phyloP scores from a whole-genome alignment of 805 yeast genomes.

The Teunomyces stri region DNA sequence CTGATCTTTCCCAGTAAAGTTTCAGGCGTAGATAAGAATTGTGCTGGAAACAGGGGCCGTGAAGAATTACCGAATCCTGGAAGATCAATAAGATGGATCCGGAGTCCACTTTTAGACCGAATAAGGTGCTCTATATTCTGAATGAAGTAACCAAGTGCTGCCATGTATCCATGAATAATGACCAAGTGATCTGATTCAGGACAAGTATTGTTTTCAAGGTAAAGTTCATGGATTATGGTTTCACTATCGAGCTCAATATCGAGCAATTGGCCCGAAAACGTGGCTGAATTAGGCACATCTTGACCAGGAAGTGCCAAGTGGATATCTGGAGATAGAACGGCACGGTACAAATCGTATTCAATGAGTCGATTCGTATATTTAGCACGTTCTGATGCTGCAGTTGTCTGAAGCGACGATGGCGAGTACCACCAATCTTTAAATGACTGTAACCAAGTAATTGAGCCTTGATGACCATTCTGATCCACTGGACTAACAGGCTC shows the following conservation, averaged over 20 bases:
- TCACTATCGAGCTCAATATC: conserved; percentile 30
- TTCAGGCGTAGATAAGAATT: conserved; percentile 21
- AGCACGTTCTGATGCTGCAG: conserved; percentile 15
- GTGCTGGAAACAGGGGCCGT: conserved; percentile 35
- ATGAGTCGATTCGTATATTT: conserved; percentile 22
- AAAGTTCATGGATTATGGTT: conserved; percentile 36
- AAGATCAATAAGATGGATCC: conserved; percentile 38
- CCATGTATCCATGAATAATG: conserved; percentile 45
- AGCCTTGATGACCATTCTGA: conserved; percentile 3
- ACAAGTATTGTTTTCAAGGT: conserved; percentile 21
- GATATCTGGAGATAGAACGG: conserved; percentile 31
- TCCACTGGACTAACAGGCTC: no score
- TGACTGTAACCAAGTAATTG: conserved; percentile 26
- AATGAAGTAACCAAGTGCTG: conserved; percentile 41
- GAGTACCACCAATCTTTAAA: conserved; percentile 40
- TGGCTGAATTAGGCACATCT: not conserved
- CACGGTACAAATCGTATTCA: conserved; percentile 34
- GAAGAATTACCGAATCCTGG: conserved; percentile 46
- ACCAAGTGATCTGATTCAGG: conserved; percentile 23
- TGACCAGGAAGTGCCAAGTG: conserved; percentile 8
- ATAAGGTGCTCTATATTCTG: conserved; percentile 36
- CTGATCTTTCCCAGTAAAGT: conserved; percentile 22
- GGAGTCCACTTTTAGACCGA: conserved; percentile 28
- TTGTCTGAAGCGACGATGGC: conserved; percentile 19
- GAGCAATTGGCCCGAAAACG: conserved; percentile 20